Conservation (phyloP, 2,329 filamentous ascomycete species). For the Fusarium agapanthi region DNA sequence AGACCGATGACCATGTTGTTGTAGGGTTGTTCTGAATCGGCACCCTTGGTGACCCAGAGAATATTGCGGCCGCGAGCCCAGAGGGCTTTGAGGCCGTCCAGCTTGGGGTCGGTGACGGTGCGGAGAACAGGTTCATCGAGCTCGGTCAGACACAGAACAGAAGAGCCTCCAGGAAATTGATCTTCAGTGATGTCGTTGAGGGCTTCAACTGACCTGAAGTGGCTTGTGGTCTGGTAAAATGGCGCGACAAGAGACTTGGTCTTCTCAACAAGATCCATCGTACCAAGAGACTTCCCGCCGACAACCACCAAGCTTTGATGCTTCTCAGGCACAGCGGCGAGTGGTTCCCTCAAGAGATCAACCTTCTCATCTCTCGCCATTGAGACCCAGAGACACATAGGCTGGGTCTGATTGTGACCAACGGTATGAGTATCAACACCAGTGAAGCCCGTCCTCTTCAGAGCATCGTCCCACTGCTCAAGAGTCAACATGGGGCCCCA, state of each 20-base stretch:
- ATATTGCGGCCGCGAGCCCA: background rate
- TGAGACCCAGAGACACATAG: slow-evolving; percentile 2
- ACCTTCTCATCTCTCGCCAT: background rate
- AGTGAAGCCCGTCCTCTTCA: slow-evolving; percentile 7
- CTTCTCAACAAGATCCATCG: background rate
- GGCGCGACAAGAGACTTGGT: background rate
- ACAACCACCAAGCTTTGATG: background rate
- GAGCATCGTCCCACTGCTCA: slow-evolving; percentile 13
- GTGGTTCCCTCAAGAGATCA: background rate
- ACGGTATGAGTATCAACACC: slow-evolving; percentile 15
- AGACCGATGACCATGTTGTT: slow-evolving; percentile 15
- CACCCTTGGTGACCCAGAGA: slow-evolving; percentile 8
- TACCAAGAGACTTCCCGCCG: background rate
- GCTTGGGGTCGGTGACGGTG: background rate
- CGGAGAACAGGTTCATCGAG: background rate
- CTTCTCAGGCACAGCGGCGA: background rate
- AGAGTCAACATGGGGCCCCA: slow-evolving; percentile 8
- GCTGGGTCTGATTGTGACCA: slow-evolving; percentile 1
- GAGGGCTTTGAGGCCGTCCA: background rate
- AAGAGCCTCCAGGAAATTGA: background rate
- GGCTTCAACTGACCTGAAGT: background rate
- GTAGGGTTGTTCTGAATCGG: slow-evolving; percentile 1
- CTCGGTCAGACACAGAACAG: background rate
- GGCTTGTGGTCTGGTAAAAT: background rate
- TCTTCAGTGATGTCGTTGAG: background rate